A percentile compares a stretch with the other conserved stretches of the same genome.
Evolutionary conservation across 2,329 filamentous ascomycete genomes (phyloP).

Genomic region (Hymenoscyphus albidus): DNA sequence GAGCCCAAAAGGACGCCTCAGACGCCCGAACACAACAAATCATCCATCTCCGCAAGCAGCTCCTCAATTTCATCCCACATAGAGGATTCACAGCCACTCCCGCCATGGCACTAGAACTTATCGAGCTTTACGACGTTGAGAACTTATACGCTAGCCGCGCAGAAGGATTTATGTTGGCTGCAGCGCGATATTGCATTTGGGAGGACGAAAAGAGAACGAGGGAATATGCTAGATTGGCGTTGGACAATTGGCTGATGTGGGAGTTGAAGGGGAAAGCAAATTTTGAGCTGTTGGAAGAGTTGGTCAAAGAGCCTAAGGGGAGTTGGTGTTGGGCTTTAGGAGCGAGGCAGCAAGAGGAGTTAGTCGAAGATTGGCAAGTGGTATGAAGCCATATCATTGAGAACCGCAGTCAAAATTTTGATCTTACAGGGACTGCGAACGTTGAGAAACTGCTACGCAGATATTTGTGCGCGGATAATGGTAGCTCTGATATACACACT

Average conservation of each 20-base stretch:
- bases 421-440: too few species aligned
- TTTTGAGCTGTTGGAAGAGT: neutral
- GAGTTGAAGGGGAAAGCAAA: slow-evolving; percentile 9
- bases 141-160: slow-evolving; percentile 3
- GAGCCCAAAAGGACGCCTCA: neutral
- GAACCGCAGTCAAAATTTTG: too few species aligned
- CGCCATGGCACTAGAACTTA: slow-evolving; percentile 11
- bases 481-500: too few species aligned
- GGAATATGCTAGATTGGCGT: slow-evolving; percentile 9
- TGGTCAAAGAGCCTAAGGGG: slow-evolving; percentile 2
- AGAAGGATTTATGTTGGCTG: slow-evolving; percentile 17
- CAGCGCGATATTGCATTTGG: slow-evolving; percentile 16
- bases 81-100: neutral
- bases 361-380: neutral
- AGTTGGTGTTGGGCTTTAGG: slow-evolving; percentile 13
- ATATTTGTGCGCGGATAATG: too few species aligned
- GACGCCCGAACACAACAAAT: neutral
- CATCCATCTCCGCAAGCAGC: neutral
- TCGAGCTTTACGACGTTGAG: slow-evolving; percentile 14
- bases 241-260: slow-evolving; percentile 10
- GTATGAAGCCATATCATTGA: too few species aligned
- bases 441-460: too few species aligned
- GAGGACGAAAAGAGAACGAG: slow-evolving; percentile 5
- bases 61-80: slow-evolving; percentile 3
- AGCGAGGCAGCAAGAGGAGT: neutral